Evolutionary conservation across 2,329 filamentous ascomycete species (phyloP).

Genomic region (Colletotrichum graminicola): DNA sequence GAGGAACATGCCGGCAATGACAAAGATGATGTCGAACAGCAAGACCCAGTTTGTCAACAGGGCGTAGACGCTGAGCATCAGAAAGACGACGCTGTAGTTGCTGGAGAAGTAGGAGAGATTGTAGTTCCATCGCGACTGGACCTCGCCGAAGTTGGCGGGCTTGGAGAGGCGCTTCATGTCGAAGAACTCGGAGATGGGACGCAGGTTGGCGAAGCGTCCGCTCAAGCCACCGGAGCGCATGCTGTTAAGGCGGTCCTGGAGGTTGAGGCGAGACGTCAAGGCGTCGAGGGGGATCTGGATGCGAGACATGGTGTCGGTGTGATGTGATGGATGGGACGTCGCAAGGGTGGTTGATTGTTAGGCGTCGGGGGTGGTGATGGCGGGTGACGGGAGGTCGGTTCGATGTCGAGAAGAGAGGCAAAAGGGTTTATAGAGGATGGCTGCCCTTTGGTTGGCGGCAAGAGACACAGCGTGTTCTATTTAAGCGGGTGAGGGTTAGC

Average conservation of each 20-base stretch:
- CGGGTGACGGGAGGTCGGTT: not conserved
- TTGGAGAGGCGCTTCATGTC: conserved; percentile 97
- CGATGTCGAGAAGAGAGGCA: not conserved
- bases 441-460: not conserved
- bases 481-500: conserved; percentile 28
- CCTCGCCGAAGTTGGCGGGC: conserved; percentile 89
- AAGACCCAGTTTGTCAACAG: conserved; percentile 88
- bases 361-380: conserved; percentile 15
- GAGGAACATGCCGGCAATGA: conserved; percentile 87
- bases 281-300: conserved; percentile 94
- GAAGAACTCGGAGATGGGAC: conserved; percentile 91
- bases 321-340: not conserved
- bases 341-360: not conserved
- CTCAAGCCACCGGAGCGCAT: conserved; percentile 83
- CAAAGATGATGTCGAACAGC: conserved; percentile 92
- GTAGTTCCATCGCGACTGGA: conserved; percentile 95
- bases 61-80: conserved; percentile 96
- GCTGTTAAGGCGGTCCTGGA: conserved; percentile 85
- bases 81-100: conserved; percentile 95
- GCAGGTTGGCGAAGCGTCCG: conserved; percentile 91
- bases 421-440: conserved; percentile 1
- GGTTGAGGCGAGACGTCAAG: conserved; percentile 90
- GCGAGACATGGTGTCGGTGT: conserved; percentile 73
- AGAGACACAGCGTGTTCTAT: conserved; percentile 23
- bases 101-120: conserved; percentile 97